These are phyloP conservation scores for Lodderomyces pseudojiufengensis DNA, from an alignment of 1,139 yeast species.

Conservation along the genomic window DNA sequence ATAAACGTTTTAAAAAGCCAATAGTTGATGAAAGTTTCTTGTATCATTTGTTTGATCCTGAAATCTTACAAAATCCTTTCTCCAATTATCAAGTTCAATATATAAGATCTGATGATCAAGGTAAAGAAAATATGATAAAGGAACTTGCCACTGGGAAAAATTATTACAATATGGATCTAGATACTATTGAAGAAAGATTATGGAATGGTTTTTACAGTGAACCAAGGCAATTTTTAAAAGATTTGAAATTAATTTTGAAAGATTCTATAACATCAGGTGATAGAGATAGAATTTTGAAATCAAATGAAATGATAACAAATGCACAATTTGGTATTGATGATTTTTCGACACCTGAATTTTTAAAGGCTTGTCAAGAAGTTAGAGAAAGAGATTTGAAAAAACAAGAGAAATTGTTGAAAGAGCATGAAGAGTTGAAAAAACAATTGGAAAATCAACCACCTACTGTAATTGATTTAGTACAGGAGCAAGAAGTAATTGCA, in stretches of 20 bases:
- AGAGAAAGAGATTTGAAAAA: slow-evolving; percentile 63
- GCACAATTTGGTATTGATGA: slow-evolving; percentile 96
- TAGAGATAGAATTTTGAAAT: slow-evolving; percentile 79
- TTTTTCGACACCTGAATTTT: slow-evolving; percentile 67
- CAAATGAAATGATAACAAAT: slow-evolving; percentile 94
- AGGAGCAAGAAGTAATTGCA: not conserved
- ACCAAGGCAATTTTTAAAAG: slow-evolving; percentile 84
- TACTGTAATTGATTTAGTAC: not conserved
- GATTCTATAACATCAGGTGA: slow-evolving; percentile 78
- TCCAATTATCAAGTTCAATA: slow-evolving; percentile 46
- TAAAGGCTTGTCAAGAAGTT: slow-evolving; percentile 72
- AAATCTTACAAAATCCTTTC: slow-evolving; percentile 34
- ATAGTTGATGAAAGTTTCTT: slow-evolving; percentile 73
- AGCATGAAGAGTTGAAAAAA: slow-evolving; percentile 25
- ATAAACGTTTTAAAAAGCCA: slow-evolving; percentile 88
- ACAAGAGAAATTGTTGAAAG: slow-evolving; percentile 45
- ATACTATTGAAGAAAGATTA: slow-evolving; percentile 86
- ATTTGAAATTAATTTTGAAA: slow-evolving; percentile 75
- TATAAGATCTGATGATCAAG: slow-evolving; percentile 51
- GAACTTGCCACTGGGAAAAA: slow-evolving; percentile 72
- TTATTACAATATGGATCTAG: slow-evolving; percentile 87
- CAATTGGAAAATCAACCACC: slow-evolving; percentile 22
- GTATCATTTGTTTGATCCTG: slow-evolving; percentile 73
- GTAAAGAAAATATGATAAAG: slow-evolving; percentile 61
- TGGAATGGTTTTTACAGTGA: slow-evolving; percentile 97